Evolutionary conservation across 2,329 filamentous ascomycete species (phyloP).

Genomic region (Neospermospora avenae): DNA sequence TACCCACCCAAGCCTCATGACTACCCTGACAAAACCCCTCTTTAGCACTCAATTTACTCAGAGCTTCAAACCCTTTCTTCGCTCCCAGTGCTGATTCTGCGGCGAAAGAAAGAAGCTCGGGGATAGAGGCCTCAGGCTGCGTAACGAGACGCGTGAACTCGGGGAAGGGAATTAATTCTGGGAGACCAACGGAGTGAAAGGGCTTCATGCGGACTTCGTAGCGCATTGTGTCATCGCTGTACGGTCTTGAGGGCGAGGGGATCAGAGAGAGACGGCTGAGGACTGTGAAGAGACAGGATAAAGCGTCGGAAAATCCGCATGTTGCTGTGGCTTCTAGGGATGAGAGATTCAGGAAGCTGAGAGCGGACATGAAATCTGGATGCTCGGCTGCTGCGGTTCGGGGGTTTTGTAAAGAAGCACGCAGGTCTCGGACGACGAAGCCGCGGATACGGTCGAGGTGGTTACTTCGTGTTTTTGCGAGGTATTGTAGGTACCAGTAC

Average conservation of each 20-base stretch:
- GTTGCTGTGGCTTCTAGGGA: constrained; percentile 64
- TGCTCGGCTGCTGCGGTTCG: constrained; percentile 33
- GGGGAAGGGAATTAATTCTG: constrained; percentile 53
- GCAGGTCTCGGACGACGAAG: constrained; percentile 47
- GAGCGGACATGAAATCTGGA: constrained; percentile 45
- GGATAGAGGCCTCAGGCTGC: constrained; percentile 38
- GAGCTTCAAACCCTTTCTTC: constrained; percentile 53
- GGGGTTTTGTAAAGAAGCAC: constrained; percentile 13
- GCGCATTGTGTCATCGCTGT: constrained; percentile 53
- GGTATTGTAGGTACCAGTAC: constrained; percentile 84
- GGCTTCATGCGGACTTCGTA: constrained; percentile 72
- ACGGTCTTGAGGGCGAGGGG: constrained; percentile 43
- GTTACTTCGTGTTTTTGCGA: constrained; percentile 57
- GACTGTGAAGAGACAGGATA: constrained; percentile 52
- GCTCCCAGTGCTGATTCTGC: constrained; percentile 35
- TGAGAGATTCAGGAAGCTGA: constrained; percentile 55
- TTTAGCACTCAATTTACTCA: constrained; percentile 49
- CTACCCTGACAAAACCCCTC: constrained; percentile 55
- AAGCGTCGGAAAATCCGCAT: constrained; percentile 48
- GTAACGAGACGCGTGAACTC: constrained; percentile 46
- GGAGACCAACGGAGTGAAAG: constrained; percentile 57
- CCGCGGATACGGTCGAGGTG: constrained; percentile 72
- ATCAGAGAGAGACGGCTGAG: constrained; percentile 41
- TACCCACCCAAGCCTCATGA: constrained; percentile 59
- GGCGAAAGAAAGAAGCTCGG: constrained; percentile 36